phyloP scores from a whole-genome alignment of 805 yeast genomes.

The Torulaspora maleeae region DNA sequence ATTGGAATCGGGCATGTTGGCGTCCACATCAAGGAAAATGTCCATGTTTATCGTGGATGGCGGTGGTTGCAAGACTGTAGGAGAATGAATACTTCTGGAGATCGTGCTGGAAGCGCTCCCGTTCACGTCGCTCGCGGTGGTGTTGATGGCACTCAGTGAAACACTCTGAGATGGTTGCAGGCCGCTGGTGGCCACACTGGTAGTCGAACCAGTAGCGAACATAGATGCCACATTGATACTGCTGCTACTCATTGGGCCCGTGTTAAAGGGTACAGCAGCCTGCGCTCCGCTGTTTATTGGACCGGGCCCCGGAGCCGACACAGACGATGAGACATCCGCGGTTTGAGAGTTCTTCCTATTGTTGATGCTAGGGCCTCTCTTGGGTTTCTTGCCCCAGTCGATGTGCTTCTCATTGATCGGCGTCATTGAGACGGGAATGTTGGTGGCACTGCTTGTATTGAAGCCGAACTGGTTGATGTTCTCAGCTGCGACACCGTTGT shows the following conservation, averaged over 20 bases:
- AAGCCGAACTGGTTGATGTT: constrained; percentile 66
- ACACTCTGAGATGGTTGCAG: constrained; percentile 3
- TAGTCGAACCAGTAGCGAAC: constrained; percentile 2
- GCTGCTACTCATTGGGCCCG: constrained; percentile 2
- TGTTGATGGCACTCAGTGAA: not conserved
- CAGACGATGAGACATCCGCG: constrained; percentile 5
- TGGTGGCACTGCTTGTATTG: constrained; percentile 46
- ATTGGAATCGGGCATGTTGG: constrained; percentile 7
- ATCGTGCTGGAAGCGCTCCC: not conserved
- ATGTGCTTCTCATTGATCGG: constrained; percentile 62
- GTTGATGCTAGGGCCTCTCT: constrained; percentile 24
- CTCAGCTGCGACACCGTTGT: constrained; percentile 41
- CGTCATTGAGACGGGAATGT: constrained; percentile 66
- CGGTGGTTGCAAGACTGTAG: constrained; percentile 25
- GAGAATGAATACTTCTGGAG: not conserved
- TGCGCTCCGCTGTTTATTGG: not conserved
- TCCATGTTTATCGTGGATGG: constrained; percentile 27
- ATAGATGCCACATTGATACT: constrained; percentile 5
- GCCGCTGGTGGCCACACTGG: not conserved
- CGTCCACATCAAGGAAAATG: constrained; percentile 29
- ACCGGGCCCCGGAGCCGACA: not conserved
- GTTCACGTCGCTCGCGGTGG: not conserved
- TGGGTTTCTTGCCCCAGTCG: constrained; percentile 24
- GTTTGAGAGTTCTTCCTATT: constrained; percentile 19
- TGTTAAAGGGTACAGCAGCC: not conserved